Base-by-base conservation (phyloP, 208 protist species). In the Leishmania major region DNA sequence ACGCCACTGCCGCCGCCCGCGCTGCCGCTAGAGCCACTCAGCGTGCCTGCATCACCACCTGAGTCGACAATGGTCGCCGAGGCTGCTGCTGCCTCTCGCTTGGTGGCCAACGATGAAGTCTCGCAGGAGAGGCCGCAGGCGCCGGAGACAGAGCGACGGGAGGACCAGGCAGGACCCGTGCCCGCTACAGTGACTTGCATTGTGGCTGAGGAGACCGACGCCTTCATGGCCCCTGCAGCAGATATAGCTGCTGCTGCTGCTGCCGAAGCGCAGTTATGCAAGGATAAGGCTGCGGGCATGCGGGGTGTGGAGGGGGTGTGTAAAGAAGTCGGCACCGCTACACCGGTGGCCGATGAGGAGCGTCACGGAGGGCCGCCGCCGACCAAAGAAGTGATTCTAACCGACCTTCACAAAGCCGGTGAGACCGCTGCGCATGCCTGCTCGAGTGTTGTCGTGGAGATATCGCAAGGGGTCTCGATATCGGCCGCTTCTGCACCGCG, bases 21-120 rank as follows among this genome's bases (percentile, higher is more conserved):
- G 19, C 78, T 85, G 45, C 81, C 82, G 13, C 75, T 78, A 10
- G 80, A 86, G 37, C 45, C 75, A 19, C 79, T 80, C 49, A 80
- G 60, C 77, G 17, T 25, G 15, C 47, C 49, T 35, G 72, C 72
- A 37, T 77, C 28, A 37, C 35, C 31, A 49, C 25, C 25, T 8
- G 47, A 40, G 53, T 15, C 45, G 71, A 35, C 37, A 31, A 67
- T 31, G 19, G 35, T 66, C 17, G 4, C 73, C 1, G 73, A 40
- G 47, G n/a, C 73, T 6, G 69, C 31, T n/a, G 45, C 40, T n/a
- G 19, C 40, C n/a, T 2, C 10, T 72, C 67, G 13, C 67, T 47
- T 25, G 67, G 40, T 72, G 67, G 40, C 37, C 67, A 13, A 73
- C 17, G 69, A 35, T 10, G 8, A 51, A 31, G 43, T 49, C 28